Percentiles rank a stretch among this genome's conserved stretches.
phyloP scores from a whole-genome alignment of 208 protist species.

The Zelonia costaricensis region DNA sequence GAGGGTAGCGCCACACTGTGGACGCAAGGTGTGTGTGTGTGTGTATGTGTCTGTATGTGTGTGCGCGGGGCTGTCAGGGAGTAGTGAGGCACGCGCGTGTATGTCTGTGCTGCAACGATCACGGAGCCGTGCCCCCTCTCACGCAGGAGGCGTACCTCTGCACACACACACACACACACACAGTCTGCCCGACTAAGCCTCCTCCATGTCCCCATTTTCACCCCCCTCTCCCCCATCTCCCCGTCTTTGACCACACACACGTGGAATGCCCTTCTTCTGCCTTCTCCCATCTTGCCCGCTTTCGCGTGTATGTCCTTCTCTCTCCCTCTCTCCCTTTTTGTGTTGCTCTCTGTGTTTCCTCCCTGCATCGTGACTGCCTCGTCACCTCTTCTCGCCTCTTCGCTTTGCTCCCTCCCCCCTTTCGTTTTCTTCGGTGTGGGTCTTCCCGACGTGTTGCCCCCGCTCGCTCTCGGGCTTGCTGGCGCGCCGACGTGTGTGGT shows the following conservation, averaged over 20 bases:
- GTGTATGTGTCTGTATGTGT: background rate
- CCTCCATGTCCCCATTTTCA: background rate
- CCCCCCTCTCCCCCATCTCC: background rate
- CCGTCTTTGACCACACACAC: no score
- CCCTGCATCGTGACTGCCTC: no score
- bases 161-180: background rate
- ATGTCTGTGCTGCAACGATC: background rate
- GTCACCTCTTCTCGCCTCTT: no score
- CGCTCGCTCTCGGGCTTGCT: no score
- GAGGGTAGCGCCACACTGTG: no score
- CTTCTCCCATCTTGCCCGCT: background rate
- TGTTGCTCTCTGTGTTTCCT: background rate
- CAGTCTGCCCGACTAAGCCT: no score
- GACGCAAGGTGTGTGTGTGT: background rate
- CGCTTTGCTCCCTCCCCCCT: no score
- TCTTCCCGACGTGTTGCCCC: no score
- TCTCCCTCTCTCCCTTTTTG: background rate
- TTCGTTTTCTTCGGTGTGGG: no score
- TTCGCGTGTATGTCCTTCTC: background rate
- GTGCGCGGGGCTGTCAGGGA: background rate
- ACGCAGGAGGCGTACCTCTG: background rate
- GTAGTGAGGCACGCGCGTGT: background rate
- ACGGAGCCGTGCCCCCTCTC: no score
- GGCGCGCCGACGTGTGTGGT: no score
- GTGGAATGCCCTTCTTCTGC: background rate